Base-by-base conservation (phyloP, 2,329 filamentous ascomycete genomes). In the Apiospora marii region DNA sequence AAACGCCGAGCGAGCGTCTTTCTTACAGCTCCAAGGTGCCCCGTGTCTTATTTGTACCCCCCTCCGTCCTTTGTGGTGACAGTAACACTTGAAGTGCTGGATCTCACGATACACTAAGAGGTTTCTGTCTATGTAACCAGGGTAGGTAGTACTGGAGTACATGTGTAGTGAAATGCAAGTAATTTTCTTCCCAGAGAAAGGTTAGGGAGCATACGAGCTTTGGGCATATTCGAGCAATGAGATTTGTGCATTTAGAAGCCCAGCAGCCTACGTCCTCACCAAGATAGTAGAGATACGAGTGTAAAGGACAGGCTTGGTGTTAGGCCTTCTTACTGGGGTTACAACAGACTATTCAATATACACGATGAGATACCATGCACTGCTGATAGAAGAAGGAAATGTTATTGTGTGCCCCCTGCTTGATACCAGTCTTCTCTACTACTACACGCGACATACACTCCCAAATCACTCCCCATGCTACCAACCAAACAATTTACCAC, bases 41-140 rank as follows among this genome's bases (percentile, higher is more conserved):
- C 37, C 12, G 27, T 61, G 53, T 61, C 53, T 61, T 61, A 61
- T 37, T 61, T 37, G 53, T 37, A 58, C 51, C 51, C 51, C 51
- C 53, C 53, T 61, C 24, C 13, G n/a, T 22, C 7, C 13, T 22
- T 61, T 30, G 19, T 61, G 27, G 53, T 61, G 19, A 61, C 30
- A 37, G 53, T 61, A 2, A 37, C 53, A 61, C 53, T 10, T 61
- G 53, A 37, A 37, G 53, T 61, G 27, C 53, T 61, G 53, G 53
- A 61, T 61, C 53, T 61, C 53, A 61, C 53, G 19, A 4, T 61
- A 34, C 53, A 61, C 53, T 22, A 16, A 6, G 30, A 16, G 34
- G 53, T 61, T 16, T 61, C 30, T 61, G 51, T 6, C 27, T 12
- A 34, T 34, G 53, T 37, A 61, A 37, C 53, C 30, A 58, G 7